These are phyloP conservation scores for Aspergillus leporis DNA, from an alignment of 495 filamentous ascomycete species.

Conservation along the genomic window DNA sequence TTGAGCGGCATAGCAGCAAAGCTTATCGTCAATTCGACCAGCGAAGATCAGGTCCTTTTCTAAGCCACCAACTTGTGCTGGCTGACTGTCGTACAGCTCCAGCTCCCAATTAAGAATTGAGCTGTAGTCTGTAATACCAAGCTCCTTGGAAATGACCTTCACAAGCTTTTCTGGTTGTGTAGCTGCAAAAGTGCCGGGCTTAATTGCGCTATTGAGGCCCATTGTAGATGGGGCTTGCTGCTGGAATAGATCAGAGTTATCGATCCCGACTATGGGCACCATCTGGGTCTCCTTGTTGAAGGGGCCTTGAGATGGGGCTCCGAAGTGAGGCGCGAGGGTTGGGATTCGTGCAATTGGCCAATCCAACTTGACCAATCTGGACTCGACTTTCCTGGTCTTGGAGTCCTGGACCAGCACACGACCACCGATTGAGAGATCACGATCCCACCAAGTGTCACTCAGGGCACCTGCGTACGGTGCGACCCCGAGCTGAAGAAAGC, in stretches of 20 bases:
- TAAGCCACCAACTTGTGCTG: conserved; percentile 78
- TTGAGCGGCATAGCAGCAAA: conserved; percentile 91
- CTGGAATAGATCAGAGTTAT: conserved; percentile 62
- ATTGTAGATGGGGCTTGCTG: conserved; percentile 20
- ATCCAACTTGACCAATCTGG: conserved; percentile 82
- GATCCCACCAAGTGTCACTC: conserved; percentile 90
- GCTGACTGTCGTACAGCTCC: conserved; percentile 92
- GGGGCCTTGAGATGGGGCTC: conserved; percentile 69
- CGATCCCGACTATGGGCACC: conserved; percentile 89
- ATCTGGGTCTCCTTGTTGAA: conserved; percentile 92
- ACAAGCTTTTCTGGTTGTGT: conserved; percentile 86
- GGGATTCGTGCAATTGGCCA: conserved; percentile 94
- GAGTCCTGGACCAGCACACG: conserved; percentile 78
- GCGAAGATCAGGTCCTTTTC: conserved; percentile 95
- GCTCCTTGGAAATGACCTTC: conserved; percentile 72
- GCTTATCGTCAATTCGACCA: conserved; percentile 93
- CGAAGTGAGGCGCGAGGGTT: conserved; percentile 93
- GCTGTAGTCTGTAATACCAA: conserved; percentile 65
- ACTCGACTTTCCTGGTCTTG: conserved; percentile 72
- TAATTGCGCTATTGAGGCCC: conserved; percentile 33
- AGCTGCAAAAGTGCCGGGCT: conserved; percentile 63
- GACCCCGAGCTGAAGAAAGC: conserved; percentile 86
- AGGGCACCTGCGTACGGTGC: conserved; percentile 89
- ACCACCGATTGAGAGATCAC: conserved; percentile 88
- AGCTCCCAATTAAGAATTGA: conserved; percentile 94